Evolutionary conservation across 2,329 filamentous ascomycete genomes (phyloP).

Genomic region (Colletotrichum phormii): DNA sequence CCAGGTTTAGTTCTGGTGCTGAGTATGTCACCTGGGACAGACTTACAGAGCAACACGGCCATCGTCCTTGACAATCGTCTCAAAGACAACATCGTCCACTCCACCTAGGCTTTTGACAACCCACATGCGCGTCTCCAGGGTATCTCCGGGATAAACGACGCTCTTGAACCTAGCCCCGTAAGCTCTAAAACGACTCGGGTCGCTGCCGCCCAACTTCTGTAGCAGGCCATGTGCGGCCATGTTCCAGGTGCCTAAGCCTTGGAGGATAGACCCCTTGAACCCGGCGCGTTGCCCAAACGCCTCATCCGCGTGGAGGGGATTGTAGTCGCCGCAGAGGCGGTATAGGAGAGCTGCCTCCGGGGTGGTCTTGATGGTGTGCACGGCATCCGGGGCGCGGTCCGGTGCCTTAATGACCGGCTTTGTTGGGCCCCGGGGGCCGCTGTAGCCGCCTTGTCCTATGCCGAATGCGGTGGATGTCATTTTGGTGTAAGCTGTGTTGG

Average conservation of each 20-base stretch:
- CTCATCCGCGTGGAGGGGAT: conserved; percentile 59
- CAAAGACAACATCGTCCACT: conserved; percentile 51
- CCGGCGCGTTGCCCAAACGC: conserved; percentile 54
- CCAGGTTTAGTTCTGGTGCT: conserved; percentile 35
- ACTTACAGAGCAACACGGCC: conserved; percentile 49
- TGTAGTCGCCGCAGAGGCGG: conserved; percentile 60
- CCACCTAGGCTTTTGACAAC: conserved; percentile 46
- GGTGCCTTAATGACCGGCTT: conserved; percentile 47
- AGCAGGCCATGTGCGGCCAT: conserved; percentile 57
- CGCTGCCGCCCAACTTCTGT: conserved; percentile 51
- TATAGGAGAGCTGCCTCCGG: conserved; percentile 55
- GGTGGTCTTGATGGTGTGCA: conserved; percentile 51
- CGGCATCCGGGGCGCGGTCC: conserved; percentile 50
- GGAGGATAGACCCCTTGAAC: conserved; percentile 58
- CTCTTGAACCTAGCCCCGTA: conserved; percentile 59
- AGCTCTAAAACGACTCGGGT: conserved; percentile 53
- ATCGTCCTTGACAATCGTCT: conserved; percentile 53
- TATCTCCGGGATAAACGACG: conserved; percentile 59
- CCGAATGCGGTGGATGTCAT: conserved; percentile 55
- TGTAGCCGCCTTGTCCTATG: conserved; percentile 58
- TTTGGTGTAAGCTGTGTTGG: conserved; percentile 50
- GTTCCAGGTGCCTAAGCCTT: conserved; percentile 61
- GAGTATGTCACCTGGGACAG: background rate
- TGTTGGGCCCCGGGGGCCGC: conserved; percentile 52
- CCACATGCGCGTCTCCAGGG: conserved; percentile 57